Percentiles rank a stretch among this genome's conserved stretches.
phyloP scores from a whole-genome alignment of 1,284 basidiomycete species.

The Ganoderma meredithae region DNA sequence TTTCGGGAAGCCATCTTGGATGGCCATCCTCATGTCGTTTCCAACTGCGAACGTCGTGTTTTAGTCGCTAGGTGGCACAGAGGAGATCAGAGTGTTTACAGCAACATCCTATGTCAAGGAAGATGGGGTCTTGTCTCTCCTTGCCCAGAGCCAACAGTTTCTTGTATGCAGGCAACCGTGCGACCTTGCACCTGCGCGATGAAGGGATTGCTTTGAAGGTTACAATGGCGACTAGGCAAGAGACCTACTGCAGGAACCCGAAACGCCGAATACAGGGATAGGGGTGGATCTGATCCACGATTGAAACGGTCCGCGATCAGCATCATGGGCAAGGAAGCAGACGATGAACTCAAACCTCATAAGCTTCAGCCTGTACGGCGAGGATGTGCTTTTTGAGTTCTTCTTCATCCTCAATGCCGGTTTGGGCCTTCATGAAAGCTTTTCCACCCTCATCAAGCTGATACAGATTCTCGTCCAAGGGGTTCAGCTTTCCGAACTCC shows the following conservation, averaged over 20 bases:
- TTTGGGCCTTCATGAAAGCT: conserved; percentile 49
- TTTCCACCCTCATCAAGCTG: conserved; percentile 40
- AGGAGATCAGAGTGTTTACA: conserved; percentile 45
- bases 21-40: conserved; percentile 50
- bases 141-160: conserved; percentile 48
- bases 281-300: conserved; percentile 41
- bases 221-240: background rate
- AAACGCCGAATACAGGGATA: conserved; percentile 53
- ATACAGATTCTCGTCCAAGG: conserved; percentile 34
- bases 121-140: conserved; percentile 50
- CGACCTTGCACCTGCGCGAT: conserved; percentile 46
- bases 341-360: conserved; percentile 40
- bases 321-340: background rate
- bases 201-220: background rate
- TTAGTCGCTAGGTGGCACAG: background rate
- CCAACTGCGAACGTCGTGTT: conserved; percentile 44
- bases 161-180: conserved; percentile 48
- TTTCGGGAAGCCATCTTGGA: conserved; percentile 49
- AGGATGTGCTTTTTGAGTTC: conserved; percentile 55
- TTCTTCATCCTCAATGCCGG: conserved; percentile 49
- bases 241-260: conserved; percentile 48
- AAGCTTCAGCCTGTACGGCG: conserved; percentile 52
- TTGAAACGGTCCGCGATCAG: conserved; percentile 34
- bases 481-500: background rate
- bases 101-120: conserved; percentile 58